Evolutionary conservation across 148 eudicot species (phyloP).

Genomic region (Drosera capensis): DNA sequence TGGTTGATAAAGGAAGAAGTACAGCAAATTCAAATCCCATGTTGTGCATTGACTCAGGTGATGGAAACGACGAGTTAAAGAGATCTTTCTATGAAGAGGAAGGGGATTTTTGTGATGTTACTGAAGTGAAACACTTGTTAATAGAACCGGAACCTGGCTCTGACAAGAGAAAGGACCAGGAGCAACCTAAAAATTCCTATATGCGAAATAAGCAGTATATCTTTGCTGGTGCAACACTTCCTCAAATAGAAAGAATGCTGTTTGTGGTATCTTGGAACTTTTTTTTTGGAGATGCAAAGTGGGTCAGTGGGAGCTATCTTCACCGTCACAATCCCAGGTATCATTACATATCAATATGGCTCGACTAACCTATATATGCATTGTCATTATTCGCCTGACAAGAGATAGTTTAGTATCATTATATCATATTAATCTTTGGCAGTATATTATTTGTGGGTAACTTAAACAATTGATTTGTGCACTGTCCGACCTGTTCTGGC

Average conservation of each 20-base stretch:
- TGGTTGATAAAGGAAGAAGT: constrained; percentile 12
- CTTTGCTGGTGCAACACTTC: constrained; percentile 94
- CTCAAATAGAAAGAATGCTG: constrained; percentile 79
- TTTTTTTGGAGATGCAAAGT: constrained; percentile 75
- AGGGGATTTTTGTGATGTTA: constrained; percentile 14
- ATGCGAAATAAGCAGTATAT: constrained; percentile 84
- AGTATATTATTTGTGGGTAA: background rate
- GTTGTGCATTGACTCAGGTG: constrained; percentile 18
- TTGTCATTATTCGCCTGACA: background rate
- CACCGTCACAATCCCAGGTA: constrained; percentile 92
- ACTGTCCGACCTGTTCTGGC: background rate
- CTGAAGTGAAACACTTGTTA: constrained; percentile 13
- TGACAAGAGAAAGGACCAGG: constrained; percentile 45
- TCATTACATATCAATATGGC: constrained; percentile 1
- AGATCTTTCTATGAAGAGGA: constrained; percentile 17
- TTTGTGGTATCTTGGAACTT: constrained; percentile 70
- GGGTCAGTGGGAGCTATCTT: constrained; percentile 82
- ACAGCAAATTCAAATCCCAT: constrained; percentile 16
- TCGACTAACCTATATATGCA: no score
- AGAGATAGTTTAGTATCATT: background rate
- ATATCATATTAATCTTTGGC: background rate
- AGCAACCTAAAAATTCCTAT: constrained; percentile 56
- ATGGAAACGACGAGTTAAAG: constrained; percentile 15
- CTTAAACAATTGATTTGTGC: background rate
- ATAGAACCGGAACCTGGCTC: constrained; percentile 13